Evolutionary conservation across 169 alveolate genomes (phyloP), one percentile per base, ranked within the genome.

Genomic region (Cystoisospora suis): DNA sequence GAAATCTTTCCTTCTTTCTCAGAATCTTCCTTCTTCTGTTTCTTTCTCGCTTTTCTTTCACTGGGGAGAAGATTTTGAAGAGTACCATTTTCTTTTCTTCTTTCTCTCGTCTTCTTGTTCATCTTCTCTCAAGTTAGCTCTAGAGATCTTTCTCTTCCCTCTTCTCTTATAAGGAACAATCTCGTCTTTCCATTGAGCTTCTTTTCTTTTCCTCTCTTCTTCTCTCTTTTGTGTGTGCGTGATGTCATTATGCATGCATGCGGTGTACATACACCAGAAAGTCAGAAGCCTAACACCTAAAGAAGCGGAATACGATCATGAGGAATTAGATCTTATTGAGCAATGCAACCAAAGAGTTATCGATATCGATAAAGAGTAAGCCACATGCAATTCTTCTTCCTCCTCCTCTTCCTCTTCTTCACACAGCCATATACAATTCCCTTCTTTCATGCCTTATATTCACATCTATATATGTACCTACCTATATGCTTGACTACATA

Each of bases 321-420:
- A 79, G 29, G 98, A 95, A 46, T 91, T 93, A 20, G 44, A 93
- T 44, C 87, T 95, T 59, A 95, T 96, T 15, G 96, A 95, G 80
- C 92, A 95, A 44, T 96, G 97, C 87, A 95, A 95, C 83, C 91
- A 94, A 65, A 49, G 91, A 32, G 96, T 95, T 42, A 87, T 93
- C 23, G 94, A 94, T 83, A 95, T 95, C 36, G 97, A 96, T 91
- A 94, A 86, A 12, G 97, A 96, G 94, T 89, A 85, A 17, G 93
- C 1, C 34, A 0, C 36, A 3, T 49, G 0, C 1, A 56, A 4
- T 4, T 0, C 4, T 7, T 34, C 56, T 6, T 23, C 29, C 29
- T 23, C 65, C 23, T 12, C 65, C 23, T 12, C 65, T 53, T 23
- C 23, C 29, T 53, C 65, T 23, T 12, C 65, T 53, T n/a, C n/a